These are phyloP conservation scores for Hemisphaericaspora xylanilytica DNA, from an alignment of 1,139 yeast genomes.

Conservation along the genomic window DNA sequence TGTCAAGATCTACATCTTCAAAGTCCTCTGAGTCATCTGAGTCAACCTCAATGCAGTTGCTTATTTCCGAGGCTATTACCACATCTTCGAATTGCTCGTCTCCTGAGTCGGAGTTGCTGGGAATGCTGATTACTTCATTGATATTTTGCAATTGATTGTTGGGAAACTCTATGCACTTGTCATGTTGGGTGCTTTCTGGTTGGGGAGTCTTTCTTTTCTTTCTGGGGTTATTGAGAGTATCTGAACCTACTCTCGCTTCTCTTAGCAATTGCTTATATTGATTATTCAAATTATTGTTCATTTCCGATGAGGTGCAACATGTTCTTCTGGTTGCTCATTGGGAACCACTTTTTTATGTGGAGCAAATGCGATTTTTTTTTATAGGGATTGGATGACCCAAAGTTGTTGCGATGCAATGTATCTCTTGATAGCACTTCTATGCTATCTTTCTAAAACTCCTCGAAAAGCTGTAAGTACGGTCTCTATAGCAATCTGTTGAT, in stretches of 20 bases:
- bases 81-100: slow-evolving; percentile 37
- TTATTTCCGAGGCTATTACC: slow-evolving; percentile 13
- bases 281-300: slow-evolving; percentile 4
- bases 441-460: too few species aligned
- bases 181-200: not conserved
- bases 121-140: not conserved
- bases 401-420: too few species aligned
- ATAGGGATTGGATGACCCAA: too few species aligned
- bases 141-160: slow-evolving; percentile 1
- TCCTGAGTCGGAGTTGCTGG: slow-evolving; percentile 4
- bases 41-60: not conserved
- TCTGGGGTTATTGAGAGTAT: slow-evolving; percentile 1
- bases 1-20: slow-evolving; percentile 29
- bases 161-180: not conserved
- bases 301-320: not conserved
- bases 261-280: slow-evolving; percentile 10
- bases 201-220: slow-evolving; percentile 8
- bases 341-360: not conserved
- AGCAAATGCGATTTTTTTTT: not conserved
- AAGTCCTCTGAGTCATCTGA: slow-evolving; percentile 28
- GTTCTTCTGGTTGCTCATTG: not conserved
- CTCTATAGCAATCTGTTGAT: too few species aligned
- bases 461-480: too few species aligned
- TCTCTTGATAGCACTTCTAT: too few species aligned
- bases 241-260: slow-evolving; percentile 3